Percentiles rank a stretch among this genome's conserved stretches.
Evolutionary conservation across 1,284 basidiomycete species (phyloP).

Genomic region (Fomitopsis betulina): DNA sequence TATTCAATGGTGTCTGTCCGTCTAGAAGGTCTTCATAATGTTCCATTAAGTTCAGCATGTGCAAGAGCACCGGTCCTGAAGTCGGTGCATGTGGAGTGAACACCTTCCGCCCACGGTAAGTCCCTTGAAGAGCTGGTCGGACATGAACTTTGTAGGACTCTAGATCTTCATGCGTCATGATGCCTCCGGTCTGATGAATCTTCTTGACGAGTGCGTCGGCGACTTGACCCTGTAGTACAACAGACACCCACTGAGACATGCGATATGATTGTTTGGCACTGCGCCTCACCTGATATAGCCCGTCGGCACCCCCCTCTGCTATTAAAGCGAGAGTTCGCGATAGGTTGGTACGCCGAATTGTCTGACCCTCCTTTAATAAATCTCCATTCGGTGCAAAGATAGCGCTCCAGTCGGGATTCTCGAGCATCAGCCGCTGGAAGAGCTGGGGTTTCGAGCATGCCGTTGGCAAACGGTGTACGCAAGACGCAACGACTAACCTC

Average conservation of each 20-base stretch:
- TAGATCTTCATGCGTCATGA: conserved; percentile 71
- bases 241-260: conserved; percentile 4
- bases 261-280: conserved; percentile 14
- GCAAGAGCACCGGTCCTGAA: conserved; percentile 74
- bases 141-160: conserved; percentile 67
- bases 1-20: conserved; percentile 50
- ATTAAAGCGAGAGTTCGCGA: conserved; percentile 64
- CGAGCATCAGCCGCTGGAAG: conserved; percentile 63
- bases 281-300: conserved; percentile 63
- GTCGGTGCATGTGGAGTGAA: conserved; percentile 85
- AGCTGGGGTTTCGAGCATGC: conserved; percentile 28
- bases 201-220: conserved; percentile 71
- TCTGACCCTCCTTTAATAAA: conserved; percentile 71
- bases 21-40: conserved; percentile 49
- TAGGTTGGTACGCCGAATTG: conserved; percentile 63
- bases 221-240: conserved; percentile 54
- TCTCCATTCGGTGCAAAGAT: conserved; percentile 79
- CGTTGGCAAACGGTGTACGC: neutral
- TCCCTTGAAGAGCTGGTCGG: conserved; percentile 70
- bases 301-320: conserved; percentile 64
- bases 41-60: conserved; percentile 80
- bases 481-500: conserved; percentile 18
- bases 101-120: conserved; percentile 73
- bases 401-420: conserved; percentile 71
- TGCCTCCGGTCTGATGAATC: conserved; percentile 69